Evolutionary conservation across 176 grass and related monocot species (phyloP), one percentile per base, ranked within the genome.

Genomic region (Carex pumila): DNA sequence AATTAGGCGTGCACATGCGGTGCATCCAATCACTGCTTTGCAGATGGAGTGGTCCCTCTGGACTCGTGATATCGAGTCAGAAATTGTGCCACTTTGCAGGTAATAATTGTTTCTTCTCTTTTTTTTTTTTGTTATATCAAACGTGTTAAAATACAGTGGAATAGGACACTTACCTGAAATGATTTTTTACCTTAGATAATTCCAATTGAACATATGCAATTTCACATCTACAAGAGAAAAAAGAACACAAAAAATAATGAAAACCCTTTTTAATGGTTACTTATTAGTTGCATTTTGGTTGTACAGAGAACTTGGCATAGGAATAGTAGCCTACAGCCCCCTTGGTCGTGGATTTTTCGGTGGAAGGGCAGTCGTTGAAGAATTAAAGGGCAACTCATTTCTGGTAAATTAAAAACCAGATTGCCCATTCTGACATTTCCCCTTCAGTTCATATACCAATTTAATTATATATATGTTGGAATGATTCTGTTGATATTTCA

Each of bases 41-140:
- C 92, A 94, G 87, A 94, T 97, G 89, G 90, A 97, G 62, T 97
- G 92, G 92, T 97, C 94, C 57, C 90, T 94, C 3, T 97, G 92
- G 94, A 86, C 78, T 68, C 94, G 92, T 1, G 94, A 97, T 8
- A 92, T 97, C 2, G 92, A 97, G 30, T 70, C 81, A 14, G 92
- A 97, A n/a, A 94, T 97, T 5, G 90, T 97, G 18, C 94, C 94
- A 0, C 87, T 97, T 31, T 97, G 92, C 94, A 88, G 94, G 94
- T 91, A 6, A 61, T 21, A 0, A 1, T 47, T 80, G 61, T 29
- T 0, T 0, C 9, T 19, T 67, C 15, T 29, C 1, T 64, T 3
- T 34, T 32, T n/a, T n/a, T 19, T 76, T 39, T 39, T 39, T 39
- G 50, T 50, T 50, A 18, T 7, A 49, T 22, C 19, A 29, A 71